Evolutionary conservation across 2,329 filamentous ascomycete species (phyloP).

Genomic region (Pseudogymnoascus pannorum): DNA sequence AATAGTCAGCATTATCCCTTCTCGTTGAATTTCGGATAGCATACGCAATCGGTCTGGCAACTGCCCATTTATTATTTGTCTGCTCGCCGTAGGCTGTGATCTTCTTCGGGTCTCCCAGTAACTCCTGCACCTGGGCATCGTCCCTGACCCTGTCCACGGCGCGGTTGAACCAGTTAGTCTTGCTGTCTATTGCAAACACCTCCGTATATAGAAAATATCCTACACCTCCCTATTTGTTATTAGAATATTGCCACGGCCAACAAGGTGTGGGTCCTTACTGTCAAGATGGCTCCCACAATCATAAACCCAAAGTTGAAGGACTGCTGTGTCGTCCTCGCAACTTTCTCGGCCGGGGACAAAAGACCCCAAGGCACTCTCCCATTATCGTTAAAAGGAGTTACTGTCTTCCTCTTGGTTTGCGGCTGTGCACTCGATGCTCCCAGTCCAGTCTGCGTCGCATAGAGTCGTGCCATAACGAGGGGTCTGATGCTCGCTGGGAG

Average conservation of each 20-base stretch:
- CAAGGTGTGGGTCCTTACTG: conserved; percentile 43
- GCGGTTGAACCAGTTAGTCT: conserved; percentile 81
- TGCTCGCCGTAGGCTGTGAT: conserved; percentile 78
- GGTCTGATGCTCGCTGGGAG: conserved; percentile 33
- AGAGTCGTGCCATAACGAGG: conserved; percentile 39
- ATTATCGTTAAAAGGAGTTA: conserved; percentile 82
- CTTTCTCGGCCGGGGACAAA: conserved; percentile 69
- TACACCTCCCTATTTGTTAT: conserved; percentile 56
- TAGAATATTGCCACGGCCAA: conserved; percentile 10
- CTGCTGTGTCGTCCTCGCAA: conserved; percentile 79
- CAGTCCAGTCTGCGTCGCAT: conserved; percentile 50
- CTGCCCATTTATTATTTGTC: conserved; percentile 74
- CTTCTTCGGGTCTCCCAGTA: conserved; percentile 68
- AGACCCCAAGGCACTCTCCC: conserved; percentile 75
- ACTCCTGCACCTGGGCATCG: conserved; percentile 60
- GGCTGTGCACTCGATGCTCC: conserved; percentile 26
- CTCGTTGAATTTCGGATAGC: not conserved
- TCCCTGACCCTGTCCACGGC: conserved; percentile 72
- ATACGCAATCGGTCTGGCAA: conserved; percentile 55
- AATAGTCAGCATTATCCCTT: conserved; percentile 25
- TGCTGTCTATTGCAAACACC: conserved; percentile 78
- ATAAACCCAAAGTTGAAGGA: conserved; percentile 81
- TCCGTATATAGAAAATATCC: conserved; percentile 72
- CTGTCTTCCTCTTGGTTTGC: conserved; percentile 50
- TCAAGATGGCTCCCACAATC: conserved; percentile 65